Conservation (phyloP, 1,284 basidiomycete genomes). For the Uromyces viciae-fabae region DNA sequence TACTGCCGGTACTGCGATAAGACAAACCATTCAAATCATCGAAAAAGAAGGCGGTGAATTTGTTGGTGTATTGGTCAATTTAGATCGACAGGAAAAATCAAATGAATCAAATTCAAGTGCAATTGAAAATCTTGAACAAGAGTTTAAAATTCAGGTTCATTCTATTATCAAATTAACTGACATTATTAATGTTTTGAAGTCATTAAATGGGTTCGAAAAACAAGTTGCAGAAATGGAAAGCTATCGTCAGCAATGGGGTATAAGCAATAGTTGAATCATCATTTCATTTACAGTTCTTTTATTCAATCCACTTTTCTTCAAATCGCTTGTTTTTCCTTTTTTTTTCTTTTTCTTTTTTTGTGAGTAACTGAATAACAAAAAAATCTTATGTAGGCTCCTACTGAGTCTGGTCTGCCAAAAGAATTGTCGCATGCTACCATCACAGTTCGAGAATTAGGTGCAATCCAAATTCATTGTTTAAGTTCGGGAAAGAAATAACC, state of each 20-base stretch:
- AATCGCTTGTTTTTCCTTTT: too few relatives aligned
- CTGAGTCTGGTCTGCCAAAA: too few relatives aligned
- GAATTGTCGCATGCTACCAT: too few relatives aligned
- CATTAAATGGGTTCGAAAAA: constrained; percentile 63
- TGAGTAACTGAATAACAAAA: too few relatives aligned
- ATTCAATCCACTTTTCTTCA: too few relatives aligned
- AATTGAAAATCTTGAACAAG: constrained; percentile 75
- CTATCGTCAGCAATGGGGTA: constrained; percentile 77
- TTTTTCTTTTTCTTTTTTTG: too few relatives aligned
- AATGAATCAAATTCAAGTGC: constrained; percentile 62
- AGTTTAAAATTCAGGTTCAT: constrained; percentile 67
- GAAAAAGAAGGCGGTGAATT: constrained; percentile 63
- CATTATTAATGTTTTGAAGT: constrained; percentile 75
- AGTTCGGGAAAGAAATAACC: too few relatives aligned
- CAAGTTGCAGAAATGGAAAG: constrained; percentile 71
- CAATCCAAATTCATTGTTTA: too few relatives aligned
- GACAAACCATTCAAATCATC: constrained; percentile 73
- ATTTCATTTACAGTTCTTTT: too few relatives aligned
- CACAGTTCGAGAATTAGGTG: too few relatives aligned
- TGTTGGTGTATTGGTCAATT: constrained; percentile 82
- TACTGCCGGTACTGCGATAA: constrained; percentile 88
- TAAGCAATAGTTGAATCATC: too few relatives aligned
- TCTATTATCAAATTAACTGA: constrained; percentile 79
- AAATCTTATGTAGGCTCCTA: too few relatives aligned
- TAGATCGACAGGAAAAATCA: constrained; percentile 87